These are phyloP conservation scores for Fonsecaea nubica DNA, from an alignment of 2,329 filamentous ascomycete species.

Conservation along the genomic window DNA sequence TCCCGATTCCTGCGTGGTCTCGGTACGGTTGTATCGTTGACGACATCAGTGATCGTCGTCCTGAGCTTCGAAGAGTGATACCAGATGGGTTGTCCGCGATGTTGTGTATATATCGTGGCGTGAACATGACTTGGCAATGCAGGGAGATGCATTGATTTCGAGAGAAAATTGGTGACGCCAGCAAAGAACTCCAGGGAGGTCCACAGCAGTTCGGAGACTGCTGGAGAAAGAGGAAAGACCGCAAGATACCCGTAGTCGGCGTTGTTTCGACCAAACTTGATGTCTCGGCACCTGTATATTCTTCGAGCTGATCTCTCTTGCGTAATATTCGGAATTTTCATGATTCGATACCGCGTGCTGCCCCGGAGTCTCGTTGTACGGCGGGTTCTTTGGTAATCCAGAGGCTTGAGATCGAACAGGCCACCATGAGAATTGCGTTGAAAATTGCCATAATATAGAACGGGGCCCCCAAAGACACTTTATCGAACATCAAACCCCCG, in stretches of 20 bases:
- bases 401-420: conserved; percentile 29
- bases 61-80: neutral
- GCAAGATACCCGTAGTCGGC: neutral
- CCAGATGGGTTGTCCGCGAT: neutral
- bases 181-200: neutral
- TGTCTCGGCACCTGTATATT: neutral
- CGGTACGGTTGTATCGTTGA: neutral
- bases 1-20: neutral
- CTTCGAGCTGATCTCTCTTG: neutral
- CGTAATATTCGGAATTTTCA: neutral
- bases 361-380: neutral
- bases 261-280: neutral
- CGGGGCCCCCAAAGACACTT: conserved; percentile 73
- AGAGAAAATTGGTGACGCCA: neutral
- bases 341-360: neutral
- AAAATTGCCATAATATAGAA: conserved; percentile 95
- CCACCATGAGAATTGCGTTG: conserved; percentile 71
- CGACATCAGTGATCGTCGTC: neutral
- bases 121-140: neutral
- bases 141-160: neutral
- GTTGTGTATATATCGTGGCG: conserved; percentile 41
- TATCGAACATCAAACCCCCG: conserved; percentile 86
- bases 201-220: neutral
- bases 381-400: neutral
- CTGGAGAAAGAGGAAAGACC: neutral